A percentile compares a stretch with the other conserved stretches of the same genome.
Evolutionary conservation across 345 rosid species (phyloP).

Genomic region (Draba incana): DNA sequence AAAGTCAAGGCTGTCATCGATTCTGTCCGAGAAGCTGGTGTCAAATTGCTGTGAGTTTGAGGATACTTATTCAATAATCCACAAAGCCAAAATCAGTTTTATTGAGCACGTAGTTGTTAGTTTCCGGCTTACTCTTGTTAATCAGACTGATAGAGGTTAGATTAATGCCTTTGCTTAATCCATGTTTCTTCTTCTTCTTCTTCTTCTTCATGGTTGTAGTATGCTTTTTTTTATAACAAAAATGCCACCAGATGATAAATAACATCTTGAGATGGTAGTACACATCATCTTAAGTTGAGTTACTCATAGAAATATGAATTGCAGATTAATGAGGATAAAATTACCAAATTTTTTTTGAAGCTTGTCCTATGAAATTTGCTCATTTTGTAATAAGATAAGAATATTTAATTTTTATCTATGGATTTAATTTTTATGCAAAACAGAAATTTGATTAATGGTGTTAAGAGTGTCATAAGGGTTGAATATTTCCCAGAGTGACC

Average conservation of each 20-base stretch:
- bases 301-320: no score
- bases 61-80: background rate
- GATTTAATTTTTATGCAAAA: no score
- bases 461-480: background rate
- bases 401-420: no score
- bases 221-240: no score
- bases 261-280: no score
- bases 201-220: background rate
- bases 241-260: no score
- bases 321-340: no score
- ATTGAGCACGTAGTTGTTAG: background rate
- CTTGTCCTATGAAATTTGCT: no score
- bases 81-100: background rate
- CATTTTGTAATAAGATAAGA: no score
- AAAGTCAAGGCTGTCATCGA: constrained; percentile 87
- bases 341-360: no score
- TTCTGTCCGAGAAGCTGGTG: constrained; percentile 69
- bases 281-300: no score
- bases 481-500: constrained; percentile 3
- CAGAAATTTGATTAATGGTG: no score
- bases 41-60: constrained; percentile 54
- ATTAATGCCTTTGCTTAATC: constrained; percentile 10
- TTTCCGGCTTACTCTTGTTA: background rate
- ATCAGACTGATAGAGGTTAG: constrained; percentile 7
- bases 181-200: constrained; percentile 18